A percentile compares a stretch with the other conserved stretches of the same genome.
Conservation (phyloP, 306 rosid species). For the Prunus davidiana region DNA sequence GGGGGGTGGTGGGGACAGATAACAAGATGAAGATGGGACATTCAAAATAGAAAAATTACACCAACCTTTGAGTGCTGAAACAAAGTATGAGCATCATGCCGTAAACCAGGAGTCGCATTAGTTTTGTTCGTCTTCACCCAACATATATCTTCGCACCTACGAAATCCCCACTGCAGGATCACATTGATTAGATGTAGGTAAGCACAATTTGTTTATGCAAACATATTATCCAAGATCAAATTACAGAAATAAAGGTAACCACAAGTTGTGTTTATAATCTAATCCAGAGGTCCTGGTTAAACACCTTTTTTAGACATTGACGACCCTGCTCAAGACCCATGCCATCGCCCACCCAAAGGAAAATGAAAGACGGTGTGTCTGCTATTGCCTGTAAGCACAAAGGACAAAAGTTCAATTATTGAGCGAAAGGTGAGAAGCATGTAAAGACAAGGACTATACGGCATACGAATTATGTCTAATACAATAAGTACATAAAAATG, state of each 20-base stretch:
- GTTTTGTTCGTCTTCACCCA: constrained; percentile 98
- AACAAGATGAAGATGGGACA: constrained; percentile 15
- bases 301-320: constrained; percentile 95
- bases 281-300: constrained; percentile 15
- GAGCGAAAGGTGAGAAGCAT: constrained; percentile 22
- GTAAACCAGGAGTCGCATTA: constrained; percentile 83
- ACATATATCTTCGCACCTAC: constrained; percentile 99
- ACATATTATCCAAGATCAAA: constrained; percentile 16
- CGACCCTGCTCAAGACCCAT: constrained; percentile 99
- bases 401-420: constrained; percentile 23
- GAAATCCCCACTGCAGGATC: constrained; percentile 89
- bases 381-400: constrained; percentile 78
- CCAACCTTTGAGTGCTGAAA: constrained; percentile 98
- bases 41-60: not conserved
- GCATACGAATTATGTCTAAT: constrained; percentile 8
- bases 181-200: constrained; percentile 13
- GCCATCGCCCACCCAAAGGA: constrained; percentile 99
- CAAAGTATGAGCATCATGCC: constrained; percentile 94
- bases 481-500: constrained; percentile 1
- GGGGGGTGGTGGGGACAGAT: not conserved
- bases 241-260: constrained; percentile 12
- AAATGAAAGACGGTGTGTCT: constrained; percentile 96
- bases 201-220: constrained; percentile 14
- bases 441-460: constrained; percentile 6
- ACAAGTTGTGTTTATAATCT: not conserved